These are phyloP conservation scores for Fusarium odoratissimum DNA, from an alignment of 2,329 filamentous ascomycete species.

Conservation along the genomic window DNA sequence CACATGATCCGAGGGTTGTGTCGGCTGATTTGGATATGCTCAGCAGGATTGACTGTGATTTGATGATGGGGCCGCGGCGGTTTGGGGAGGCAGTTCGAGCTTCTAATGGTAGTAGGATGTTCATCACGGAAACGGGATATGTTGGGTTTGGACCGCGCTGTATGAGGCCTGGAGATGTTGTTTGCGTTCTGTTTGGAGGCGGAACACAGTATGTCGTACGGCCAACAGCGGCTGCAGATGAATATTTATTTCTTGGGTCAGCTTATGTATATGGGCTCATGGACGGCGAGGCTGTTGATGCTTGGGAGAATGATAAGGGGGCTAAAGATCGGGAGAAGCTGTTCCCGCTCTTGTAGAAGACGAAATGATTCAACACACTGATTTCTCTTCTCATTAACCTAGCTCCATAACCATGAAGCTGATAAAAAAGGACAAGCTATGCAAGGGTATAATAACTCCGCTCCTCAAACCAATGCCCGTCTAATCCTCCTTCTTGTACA, in stretches of 20 bases:
- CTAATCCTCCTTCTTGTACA: slow-evolving; percentile 9
- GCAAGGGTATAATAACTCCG: not conserved
- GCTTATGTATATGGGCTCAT: not conserved
- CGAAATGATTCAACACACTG: too few relatives aligned
- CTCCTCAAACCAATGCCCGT: not conserved
- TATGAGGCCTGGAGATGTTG: not conserved
- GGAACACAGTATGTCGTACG: not conserved
- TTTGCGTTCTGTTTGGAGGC: not conserved
- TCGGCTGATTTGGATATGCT: not conserved
- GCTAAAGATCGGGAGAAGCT: too few relatives aligned
- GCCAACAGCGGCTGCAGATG: accelerated
- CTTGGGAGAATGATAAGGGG: too few relatives aligned
- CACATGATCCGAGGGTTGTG: accelerated
- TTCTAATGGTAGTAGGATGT: not conserved
- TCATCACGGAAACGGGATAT: not conserved
- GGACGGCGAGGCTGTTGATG: not conserved
- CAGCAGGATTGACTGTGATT: not conserved
- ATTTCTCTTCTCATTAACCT: too few relatives aligned
- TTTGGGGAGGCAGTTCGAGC: accelerated
- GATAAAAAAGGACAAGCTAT: not conserved
- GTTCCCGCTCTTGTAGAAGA: too few relatives aligned
- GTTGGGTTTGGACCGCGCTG: not conserved
- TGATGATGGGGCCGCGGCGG: too few relatives aligned
- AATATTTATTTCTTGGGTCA: not conserved
- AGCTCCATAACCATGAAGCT: not conserved